Base-by-base conservation (phyloP, 306 rosid species). In the Cucumis hystrix region DNA sequence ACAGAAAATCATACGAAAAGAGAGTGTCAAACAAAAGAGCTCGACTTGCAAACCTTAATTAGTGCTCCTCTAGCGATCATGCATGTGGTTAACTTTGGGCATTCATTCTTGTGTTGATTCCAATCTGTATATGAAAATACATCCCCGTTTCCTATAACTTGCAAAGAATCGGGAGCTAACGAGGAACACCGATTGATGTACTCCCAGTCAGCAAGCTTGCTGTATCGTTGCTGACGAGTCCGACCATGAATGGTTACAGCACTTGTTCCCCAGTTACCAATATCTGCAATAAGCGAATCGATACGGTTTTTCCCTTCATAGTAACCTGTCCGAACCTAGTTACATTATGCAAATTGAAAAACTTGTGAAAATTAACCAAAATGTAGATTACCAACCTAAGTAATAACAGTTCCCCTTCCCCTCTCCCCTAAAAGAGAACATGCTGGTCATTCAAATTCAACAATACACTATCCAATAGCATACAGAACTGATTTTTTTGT, bases 191-290 rank as follows among this genome's bases (percentile, higher is more conserved):
- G 85, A 82, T 94, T 82, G 10, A 94, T 15, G 55, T 90, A 94
- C 59, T 90, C 93, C 98, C 98, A 94, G 80, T 92, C 96, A 71
- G 98, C 95, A 82, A 90, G 98, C 92, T 94, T 94, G 92, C 97
- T 92, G 82, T 94, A 92, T 45, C 98, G 92, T 72, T 94, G 98
- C 85, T 94, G 98, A 25, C 98, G 93, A 81, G 98, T 85, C 67
- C 98, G 89, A 52, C 98, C 97, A 45, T 94, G 98, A 78, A 94
- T 86, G 62, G 98, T 90, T 66, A 94, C 87, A 4, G 93, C 96
- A 82, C 87, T 83, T n/a, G 93, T 85, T 79, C 98, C 98, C 97
- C 98, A 94, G 59, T 78, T 77, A 52, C 91, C 84, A 11, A 94
- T 87, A 78, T 94, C 92, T 4, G 89, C 87, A 76, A 94, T 90